Base-by-base conservation (phyloP, 225 moss, liverwort and hornwort species). In the Pseudisothecium myosuroides region DNA sequence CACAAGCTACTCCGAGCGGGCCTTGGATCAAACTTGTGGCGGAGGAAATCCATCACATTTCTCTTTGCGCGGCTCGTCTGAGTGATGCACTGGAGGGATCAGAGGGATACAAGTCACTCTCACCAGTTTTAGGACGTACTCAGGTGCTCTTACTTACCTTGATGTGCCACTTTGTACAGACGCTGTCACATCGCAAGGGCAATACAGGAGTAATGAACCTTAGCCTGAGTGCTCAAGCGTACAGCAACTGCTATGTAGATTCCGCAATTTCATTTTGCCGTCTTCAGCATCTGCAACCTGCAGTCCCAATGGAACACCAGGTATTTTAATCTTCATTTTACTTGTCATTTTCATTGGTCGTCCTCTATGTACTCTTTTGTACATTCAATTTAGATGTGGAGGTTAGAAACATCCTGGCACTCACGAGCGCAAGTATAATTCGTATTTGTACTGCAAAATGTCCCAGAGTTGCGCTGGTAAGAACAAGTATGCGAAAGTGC, bases 201-300 rank as follows among this genome's bases (percentile, higher is more conserved):
- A 91, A 88, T 86, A 84, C 91, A 76, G 92, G 90, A 81, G 68
- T 91, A 80, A 61, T 89, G 83, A 90, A 85, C 84, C 89, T 90
- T 84, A 91, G 92, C 86, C 91, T 91, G 59, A 92, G 92, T 85
- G 85, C 93, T 76, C 93, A 94, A 86, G 91, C 94, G 32, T 90
- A 92, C 78, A 95, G 94, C 91, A 92, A 90, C 86, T 94, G 93
- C 90, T 96, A 95, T 88, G 98, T 97, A 62, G 96, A 98, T 91
- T 92, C 95, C n/a, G 92, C 94, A 76, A 94, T 97, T 91, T 94
- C 97, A 69, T 98, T 98, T 92, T 98, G 98, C 89, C 94, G 96
- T 84, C 91, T 98, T 86, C 97, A 97, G 91, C 97, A 98, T 91
- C 89, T 98, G 88, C 95, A 96, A 89, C 89, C 92, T 89, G 93